Evolutionary conservation across 768 basidiomycete species (phyloP).

Genomic region (Rhodotorula graminis): DNA sequence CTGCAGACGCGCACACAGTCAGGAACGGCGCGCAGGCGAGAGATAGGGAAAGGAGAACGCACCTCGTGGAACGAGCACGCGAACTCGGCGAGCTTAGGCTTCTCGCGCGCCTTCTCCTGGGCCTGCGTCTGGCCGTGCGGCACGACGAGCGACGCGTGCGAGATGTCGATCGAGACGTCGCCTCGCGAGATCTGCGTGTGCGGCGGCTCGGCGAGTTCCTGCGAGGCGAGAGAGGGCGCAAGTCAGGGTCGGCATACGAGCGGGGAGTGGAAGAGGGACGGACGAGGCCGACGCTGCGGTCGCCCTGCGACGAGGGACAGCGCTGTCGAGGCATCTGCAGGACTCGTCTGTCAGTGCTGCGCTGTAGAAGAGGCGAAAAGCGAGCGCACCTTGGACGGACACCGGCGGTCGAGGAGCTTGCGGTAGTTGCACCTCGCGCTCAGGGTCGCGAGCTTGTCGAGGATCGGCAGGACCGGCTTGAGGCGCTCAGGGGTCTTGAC

Average conservation of each 20-base stretch:
- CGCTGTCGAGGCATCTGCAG: not conserved
- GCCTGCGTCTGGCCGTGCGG: conserved; percentile 52
- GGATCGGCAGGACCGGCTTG: conserved; percentile 54
- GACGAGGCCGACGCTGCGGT: conserved; percentile 64
- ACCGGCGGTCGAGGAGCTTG: conserved; percentile 59
- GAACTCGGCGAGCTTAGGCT: conserved; percentile 76
- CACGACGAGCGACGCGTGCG: conserved; percentile 53
- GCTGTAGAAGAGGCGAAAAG: rapidly evolving
- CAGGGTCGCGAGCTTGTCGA: conserved; percentile 62
- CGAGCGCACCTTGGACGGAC: conserved; percentile 65
- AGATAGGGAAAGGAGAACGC: too few species aligned
- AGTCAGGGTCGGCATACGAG: not conserved
- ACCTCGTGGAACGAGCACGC: conserved; percentile 65
- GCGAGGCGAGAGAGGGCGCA: not conserved
- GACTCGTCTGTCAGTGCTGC: too few species aligned
- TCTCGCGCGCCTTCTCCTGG: conserved; percentile 51
- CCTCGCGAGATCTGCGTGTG: conserved; percentile 55
- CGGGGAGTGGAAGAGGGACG: not conserved
- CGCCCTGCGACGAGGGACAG: conserved; percentile 35
- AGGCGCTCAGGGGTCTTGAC: conserved; percentile 72
- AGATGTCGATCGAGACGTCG: conserved; percentile 54
- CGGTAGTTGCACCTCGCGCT: conserved; percentile 69
- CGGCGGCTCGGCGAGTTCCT: conserved; percentile 73
- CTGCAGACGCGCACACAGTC: conserved; percentile 53
- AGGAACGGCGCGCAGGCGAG: too few species aligned